Evolutionary conservation across 352 stramenopile genomes (phyloP).

Genomic region (Lagenidium sp.): DNA sequence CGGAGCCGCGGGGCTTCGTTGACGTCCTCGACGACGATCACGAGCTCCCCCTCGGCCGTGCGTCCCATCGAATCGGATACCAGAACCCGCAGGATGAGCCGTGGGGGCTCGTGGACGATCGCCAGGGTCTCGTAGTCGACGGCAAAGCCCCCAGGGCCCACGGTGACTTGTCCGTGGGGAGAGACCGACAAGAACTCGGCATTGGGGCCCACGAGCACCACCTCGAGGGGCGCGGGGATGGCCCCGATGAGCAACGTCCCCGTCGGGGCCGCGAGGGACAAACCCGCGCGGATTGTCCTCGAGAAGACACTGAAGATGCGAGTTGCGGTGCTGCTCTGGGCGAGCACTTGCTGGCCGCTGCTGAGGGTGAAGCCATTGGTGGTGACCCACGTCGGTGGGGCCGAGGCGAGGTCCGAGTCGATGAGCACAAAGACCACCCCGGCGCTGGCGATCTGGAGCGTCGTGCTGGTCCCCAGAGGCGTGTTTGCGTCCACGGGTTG

Average conservation of each 20-base stretch:
- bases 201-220: slow-evolving; percentile 3
- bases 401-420: slow-evolving; percentile 7
- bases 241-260: slow-evolving; percentile 12
- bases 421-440: slow-evolving; percentile 13
- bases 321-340: slow-evolving; percentile 7
- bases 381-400: slow-evolving; percentile 11
- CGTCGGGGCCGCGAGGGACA: slow-evolving; percentile 1
- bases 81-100: slow-evolving; percentile 11
- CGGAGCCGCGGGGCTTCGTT: slow-evolving; percentile 35
- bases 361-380: slow-evolving; percentile 2
- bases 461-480: slow-evolving; percentile 2
- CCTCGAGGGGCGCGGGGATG: slow-evolving; percentile 5
- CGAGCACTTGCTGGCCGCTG: not conserved
- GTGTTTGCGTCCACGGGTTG: not conserved
- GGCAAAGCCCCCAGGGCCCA: slow-evolving; percentile 4
- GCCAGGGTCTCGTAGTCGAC: slow-evolving; percentile 33
- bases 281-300: slow-evolving; percentile 1
- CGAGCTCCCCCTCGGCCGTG: slow-evolving; percentile 22
- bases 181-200: slow-evolving; percentile 9
- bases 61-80: slow-evolving; percentile 28
- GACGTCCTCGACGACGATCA: slow-evolving; percentile 34
- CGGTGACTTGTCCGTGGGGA: slow-evolving; percentile 10
- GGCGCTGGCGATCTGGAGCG: slow-evolving; percentile 11
- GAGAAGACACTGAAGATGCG: slow-evolving; percentile 13
- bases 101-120: not conserved